Evolutionary conservation across 768 basidiomycete genomes (phyloP).

Genomic region (Inosperma sp.): DNA sequence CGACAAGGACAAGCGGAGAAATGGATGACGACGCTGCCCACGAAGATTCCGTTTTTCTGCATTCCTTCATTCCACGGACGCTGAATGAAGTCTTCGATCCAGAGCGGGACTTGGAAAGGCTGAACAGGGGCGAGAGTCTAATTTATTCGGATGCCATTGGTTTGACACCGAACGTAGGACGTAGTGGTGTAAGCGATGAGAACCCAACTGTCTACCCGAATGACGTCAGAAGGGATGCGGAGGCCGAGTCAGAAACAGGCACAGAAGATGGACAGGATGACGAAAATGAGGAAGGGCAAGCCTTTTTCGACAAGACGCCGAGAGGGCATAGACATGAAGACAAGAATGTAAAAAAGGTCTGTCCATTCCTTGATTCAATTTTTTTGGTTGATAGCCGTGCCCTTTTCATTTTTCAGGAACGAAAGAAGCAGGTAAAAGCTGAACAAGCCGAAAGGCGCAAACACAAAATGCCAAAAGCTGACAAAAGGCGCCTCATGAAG

Average conservation of each 20-base stretch:
- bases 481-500: slow-evolving; percentile 87
- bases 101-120: slow-evolving; percentile 80
- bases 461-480: slow-evolving; percentile 91
- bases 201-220: not conserved
- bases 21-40: slow-evolving; percentile 39
- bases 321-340: slow-evolving; percentile 93
- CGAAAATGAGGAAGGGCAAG: slow-evolving; percentile 34
- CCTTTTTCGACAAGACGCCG: slow-evolving; percentile 51
- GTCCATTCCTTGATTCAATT: slow-evolving; percentile 13
- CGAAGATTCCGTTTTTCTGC: slow-evolving; percentile 87
- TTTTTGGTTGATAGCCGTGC: slow-evolving; percentile 5
- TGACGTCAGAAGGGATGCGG: slow-evolving; percentile 9
- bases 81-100: slow-evolving; percentile 93
- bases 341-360: slow-evolving; percentile 83
- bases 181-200: slow-evolving; percentile 6
- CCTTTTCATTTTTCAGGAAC: slow-evolving; percentile 52
- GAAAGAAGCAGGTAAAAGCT: slow-evolving; percentile 85
- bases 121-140: slow-evolving; percentile 66
- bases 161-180: slow-evolving; percentile 43
- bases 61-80: slow-evolving; percentile 88
- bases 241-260: slow-evolving; percentile 8
- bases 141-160: slow-evolving; percentile 91
- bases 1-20: slow-evolving; percentile 8
- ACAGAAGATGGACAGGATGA: slow-evolving; percentile 16
- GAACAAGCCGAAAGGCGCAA: slow-evolving; percentile 86